Evolutionary conservation across 139 green algal species (phyloP), one percentile per base, ranked within the genome.

Genomic region (Bryopsis sp.): DNA sequence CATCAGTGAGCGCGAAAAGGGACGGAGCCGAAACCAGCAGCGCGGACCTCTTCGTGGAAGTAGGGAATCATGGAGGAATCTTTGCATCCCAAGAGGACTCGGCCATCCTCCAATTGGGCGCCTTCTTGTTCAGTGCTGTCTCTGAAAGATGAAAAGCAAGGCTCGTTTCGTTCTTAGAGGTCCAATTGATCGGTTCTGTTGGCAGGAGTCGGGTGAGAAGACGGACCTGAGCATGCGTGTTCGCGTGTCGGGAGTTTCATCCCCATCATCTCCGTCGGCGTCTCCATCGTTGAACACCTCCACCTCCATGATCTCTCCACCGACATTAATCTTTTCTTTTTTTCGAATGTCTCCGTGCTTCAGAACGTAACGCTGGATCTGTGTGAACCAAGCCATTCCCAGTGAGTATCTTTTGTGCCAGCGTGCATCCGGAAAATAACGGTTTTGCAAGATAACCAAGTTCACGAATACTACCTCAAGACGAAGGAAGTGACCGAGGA

Each of bases 321-420:
- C 59, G 5, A 47, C 6, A 28, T 7, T 31, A 11, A 24, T 43
- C 26, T 43, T 39, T 11, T 39, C 39, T 47, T 67, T 26, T 29
- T 67, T 67, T 11, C 32, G 28, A 8, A 67, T n/a, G 6, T 67
- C 59, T 47, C 59, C 59, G 19, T 67, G 59, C 31, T 67, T 47
- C 32, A 67, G 31, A 67, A 67, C 32, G 31, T 67, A 43, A n/a
- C n/a, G 24, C 59, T 31, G 38, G 31, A 67, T 67, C 59, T 67
- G 31, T 43, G 6, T 8, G 29, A 26, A 67, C 24, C n/a, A 39
- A 47, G 31, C 19, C 6, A n/a, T 67, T 29, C 19, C 15, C 6
- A 47, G n/a, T n/a, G n/a, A n/a, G n/a, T n/a, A n/a, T n/a, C n/a
- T n/a, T n/a, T n/a, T n/a, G n/a, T n/a, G n/a, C n/a, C n/a, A n/a